Base-by-base conservation (phyloP, 768 basidiomycete genomes). In the Amanita fuliginea region DNA sequence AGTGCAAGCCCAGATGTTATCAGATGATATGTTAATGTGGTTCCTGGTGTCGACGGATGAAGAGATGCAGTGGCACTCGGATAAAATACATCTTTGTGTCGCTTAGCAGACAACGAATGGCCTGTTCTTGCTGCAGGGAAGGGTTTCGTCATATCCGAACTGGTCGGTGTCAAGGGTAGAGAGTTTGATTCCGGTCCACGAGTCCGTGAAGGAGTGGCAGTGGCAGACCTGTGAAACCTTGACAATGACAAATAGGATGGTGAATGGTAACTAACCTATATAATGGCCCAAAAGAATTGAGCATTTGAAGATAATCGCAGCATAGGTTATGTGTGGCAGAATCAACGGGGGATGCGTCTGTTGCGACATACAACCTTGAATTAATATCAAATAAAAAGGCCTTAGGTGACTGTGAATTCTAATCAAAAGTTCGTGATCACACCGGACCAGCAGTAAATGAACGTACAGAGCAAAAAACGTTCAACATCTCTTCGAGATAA, bases 331-430 rank as follows among this genome's bases (percentile, higher is more conserved):
- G 84, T 0, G 89, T 93, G 3, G 83, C 81, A 51, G 83, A 76
- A 60, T 97, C 93, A 22, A 95, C 87, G 4, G 93, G 90, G 0
- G 88, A 90, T 14, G 84, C 83, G 59, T 98, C 95, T 9, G 93
- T 93, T 9, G 93, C 93, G n/a, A 97, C 74, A 59, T 94, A 93
- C 22, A 96, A 69, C 43, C 89, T 76, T 19, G 90, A 91, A 3
- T 73, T 73, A 14, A 78, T 81, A 60, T 98, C 94, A 56, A 95
- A 97, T 11, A 98, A 67, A 61, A 94, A 98, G 0, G 92, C 89
- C 62, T 98, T 98, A 33, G 89, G 83, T 26, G 93, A 86, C 58
- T 88, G 87, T 2, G 88, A 93, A 53, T 91, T 91, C 91, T 95
- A 56, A 14, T 45, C 28, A 10, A 24, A 30, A 42, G 37, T 45